Evolutionary conservation across 805 yeast genomes (phyloP).

Genomic region (Lipomyces yamadae): DNA sequence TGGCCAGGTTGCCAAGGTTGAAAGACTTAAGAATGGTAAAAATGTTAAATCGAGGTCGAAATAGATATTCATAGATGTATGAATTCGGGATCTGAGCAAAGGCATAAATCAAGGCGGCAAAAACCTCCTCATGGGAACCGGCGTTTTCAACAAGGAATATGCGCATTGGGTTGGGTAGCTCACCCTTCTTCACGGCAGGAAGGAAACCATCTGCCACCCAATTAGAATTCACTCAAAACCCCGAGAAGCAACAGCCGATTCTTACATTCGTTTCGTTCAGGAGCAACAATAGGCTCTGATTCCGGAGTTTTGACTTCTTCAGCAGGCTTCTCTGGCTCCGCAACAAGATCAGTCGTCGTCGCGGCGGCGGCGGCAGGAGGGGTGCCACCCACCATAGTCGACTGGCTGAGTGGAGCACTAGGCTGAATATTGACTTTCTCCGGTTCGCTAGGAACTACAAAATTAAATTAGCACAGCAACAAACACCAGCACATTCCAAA

Average conservation of each 20-base stretch:
- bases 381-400: background rate
- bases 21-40: slow-evolving; percentile 31
- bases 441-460: background rate
- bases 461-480: background rate
- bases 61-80: slow-evolving; percentile 31
- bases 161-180: slow-evolving; percentile 32
- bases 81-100: slow-evolving; percentile 36
- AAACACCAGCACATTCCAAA: background rate
- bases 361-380: slow-evolving; percentile 4
- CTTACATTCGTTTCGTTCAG: background rate
- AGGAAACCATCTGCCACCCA: background rate
- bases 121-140: slow-evolving; percentile 37
- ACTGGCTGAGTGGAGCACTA: background rate
- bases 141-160: slow-evolving; percentile 32
- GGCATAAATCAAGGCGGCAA: slow-evolving; percentile 36
- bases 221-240: background rate
- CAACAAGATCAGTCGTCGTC: slow-evolving; percentile 9
- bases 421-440: background rate
- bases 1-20: slow-evolving; percentile 23
- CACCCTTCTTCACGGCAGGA: slow-evolving; percentile 26
- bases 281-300: background rate
- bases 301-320: slow-evolving; percentile 11
- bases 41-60: slow-evolving; percentile 33
- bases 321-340: slow-evolving; percentile 7
- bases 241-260: background rate